phyloP scores from a whole-genome alignment of 148 eudicot species.

The Rheum nobile region DNA sequence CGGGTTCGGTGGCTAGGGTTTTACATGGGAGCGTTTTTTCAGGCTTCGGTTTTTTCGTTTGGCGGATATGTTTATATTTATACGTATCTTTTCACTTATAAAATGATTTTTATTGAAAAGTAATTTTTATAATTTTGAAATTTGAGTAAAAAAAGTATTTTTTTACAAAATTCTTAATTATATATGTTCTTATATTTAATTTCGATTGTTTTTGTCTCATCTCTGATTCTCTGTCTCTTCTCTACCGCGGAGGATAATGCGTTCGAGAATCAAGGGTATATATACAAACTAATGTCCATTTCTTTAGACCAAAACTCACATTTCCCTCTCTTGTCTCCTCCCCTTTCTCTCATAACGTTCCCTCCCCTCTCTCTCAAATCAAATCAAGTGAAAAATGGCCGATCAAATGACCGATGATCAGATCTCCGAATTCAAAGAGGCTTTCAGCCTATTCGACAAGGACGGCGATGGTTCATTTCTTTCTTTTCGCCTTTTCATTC shows the following conservation, averaged over 20 bases:
- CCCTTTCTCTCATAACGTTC: not conserved
- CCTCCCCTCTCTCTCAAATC: not conserved
- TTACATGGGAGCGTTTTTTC: no score
- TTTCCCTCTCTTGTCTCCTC: not conserved
- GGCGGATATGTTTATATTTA: no score
- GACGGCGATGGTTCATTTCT: slow-evolving; percentile 34
- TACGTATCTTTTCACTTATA: no score
- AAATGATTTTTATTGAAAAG: no score
- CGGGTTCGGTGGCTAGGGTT: no score
- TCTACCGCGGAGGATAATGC: not conserved
- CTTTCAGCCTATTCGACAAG: slow-evolving; percentile 41
- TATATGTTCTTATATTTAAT: no score
- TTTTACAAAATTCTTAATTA: no score
- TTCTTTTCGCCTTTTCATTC: not conserved
- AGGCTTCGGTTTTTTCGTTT: no score
- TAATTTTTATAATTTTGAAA: no score
- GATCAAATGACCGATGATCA: slow-evolving; percentile 37
- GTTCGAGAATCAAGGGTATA: not conserved
- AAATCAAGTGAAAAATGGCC: slow-evolving; percentile 25
- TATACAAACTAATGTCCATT: not conserved
- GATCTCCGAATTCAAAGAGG: slow-evolving; percentile 44
- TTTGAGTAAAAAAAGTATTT: no score
- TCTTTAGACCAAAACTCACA: not conserved
- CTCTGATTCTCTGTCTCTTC: no score
- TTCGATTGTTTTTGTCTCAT: no score